These are phyloP conservation scores for Suillus tomentosus DNA, from an alignment of 768 basidiomycete species.

Conservation along the genomic window DNA sequence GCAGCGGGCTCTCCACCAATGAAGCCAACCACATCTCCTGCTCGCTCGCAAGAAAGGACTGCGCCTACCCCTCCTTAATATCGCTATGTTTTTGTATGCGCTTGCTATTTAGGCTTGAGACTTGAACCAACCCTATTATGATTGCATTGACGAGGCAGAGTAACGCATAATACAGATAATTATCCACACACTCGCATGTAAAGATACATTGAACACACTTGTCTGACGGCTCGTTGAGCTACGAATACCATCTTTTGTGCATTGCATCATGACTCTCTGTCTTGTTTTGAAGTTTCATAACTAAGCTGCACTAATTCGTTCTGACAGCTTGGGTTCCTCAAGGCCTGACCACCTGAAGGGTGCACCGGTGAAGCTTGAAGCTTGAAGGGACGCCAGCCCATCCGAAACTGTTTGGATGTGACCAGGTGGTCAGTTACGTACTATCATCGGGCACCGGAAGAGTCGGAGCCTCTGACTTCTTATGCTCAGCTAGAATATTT, in stretches of 20 bases:
- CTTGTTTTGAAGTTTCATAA: background rate
- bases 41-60: slow-evolving; percentile 39
- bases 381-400: background rate
- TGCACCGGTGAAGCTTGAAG: too few relatives aligned
- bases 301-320: too few relatives aligned
- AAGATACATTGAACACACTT: slow-evolving; percentile 24
- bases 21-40: slow-evolving; percentile 58
- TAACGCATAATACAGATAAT: slow-evolving; percentile 22
- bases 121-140: background rate
- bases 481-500: background rate
- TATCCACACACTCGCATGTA: slow-evolving; percentile 35
- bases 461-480: background rate
- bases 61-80: slow-evolving; percentile 29
- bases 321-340: too few relatives aligned
- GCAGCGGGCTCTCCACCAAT: slow-evolving; percentile 51
- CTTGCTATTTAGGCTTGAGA: slow-evolving; percentile 10
- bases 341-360: too few relatives aligned
- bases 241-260: slow-evolving; percentile 3
- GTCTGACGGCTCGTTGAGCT: slow-evolving; percentile 18
- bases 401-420: background rate
- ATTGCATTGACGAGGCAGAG: slow-evolving; percentile 23
- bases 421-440: background rate
- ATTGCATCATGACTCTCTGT: background rate
- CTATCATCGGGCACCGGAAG: background rate
- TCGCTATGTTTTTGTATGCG: slow-evolving; percentile 15